Evolutionary conservation across 192 early-diverging fungal genomes (phyloP).

Genomic region (Coemansia sp.): DNA sequence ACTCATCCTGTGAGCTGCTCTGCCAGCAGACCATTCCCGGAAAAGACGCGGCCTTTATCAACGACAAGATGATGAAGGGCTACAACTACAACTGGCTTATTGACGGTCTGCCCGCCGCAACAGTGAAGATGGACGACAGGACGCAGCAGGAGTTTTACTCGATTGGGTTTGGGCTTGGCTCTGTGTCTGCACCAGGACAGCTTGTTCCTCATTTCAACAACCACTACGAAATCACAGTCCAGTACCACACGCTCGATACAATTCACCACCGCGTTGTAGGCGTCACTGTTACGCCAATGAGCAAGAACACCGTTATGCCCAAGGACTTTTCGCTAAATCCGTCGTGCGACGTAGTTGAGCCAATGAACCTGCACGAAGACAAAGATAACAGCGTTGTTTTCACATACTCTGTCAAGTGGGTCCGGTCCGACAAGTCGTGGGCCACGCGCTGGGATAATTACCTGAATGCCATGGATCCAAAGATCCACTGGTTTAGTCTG

Average conservation of each 20-base stretch:
- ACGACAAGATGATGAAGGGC: slow-evolving; percentile 74
- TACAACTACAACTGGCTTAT: slow-evolving; percentile 84
- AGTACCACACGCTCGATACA: slow-evolving; percentile 72
- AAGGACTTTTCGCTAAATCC: slow-evolving; percentile 22
- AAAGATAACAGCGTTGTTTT: slow-evolving; percentile 58
- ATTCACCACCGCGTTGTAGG: slow-evolving; percentile 83
- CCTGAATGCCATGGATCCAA: slow-evolving; percentile 81
- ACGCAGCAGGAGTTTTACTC: slow-evolving; percentile 61
- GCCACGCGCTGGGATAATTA: slow-evolving; percentile 89
- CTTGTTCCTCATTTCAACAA: slow-evolving; percentile 68
- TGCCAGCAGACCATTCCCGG: slow-evolving; percentile 64
- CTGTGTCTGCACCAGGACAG: slow-evolving; percentile 20
- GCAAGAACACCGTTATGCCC: slow-evolving; percentile 49
- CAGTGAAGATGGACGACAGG: slow-evolving; percentile 57
- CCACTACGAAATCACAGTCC: slow-evolving; percentile 84
- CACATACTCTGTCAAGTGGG: slow-evolving; percentile 69
- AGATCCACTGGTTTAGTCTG: slow-evolving; percentile 94
- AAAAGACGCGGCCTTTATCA: slow-evolving; percentile 84
- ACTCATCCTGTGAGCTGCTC: slow-evolving; percentile 64
- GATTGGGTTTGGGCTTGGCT: slow-evolving; percentile 82
- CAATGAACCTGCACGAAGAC: slow-evolving; percentile 52
- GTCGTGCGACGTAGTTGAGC: slow-evolving; percentile 40
- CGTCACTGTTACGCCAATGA: slow-evolving; percentile 72
- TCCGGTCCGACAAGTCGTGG: slow-evolving; percentile 63
- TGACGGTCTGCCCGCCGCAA: slow-evolving; percentile 88